These are phyloP conservation scores for Breynia disticha DNA, from an alignment of 441 rosid genomes.

Conservation along the genomic window DNA sequence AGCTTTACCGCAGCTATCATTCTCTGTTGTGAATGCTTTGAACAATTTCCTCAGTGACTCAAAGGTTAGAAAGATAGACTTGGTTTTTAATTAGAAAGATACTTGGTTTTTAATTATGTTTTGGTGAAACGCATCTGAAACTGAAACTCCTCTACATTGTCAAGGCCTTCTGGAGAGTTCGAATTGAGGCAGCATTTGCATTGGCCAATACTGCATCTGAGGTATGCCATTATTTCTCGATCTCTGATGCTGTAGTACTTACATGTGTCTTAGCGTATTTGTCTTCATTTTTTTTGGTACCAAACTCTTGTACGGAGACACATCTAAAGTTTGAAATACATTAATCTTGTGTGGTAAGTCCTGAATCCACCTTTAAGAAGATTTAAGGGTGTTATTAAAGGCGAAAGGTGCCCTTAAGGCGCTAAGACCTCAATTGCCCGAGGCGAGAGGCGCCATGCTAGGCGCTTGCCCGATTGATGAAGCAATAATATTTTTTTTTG, in stretches of 20 bases:
- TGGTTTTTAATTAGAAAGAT: slow-evolving; percentile 16
- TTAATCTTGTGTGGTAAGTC: too few relatives aligned
- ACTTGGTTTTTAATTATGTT: slow-evolving; percentile 11
- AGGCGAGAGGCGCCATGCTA: too few relatives aligned
- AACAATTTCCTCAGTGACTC: slow-evolving; percentile 72
- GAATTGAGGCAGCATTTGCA: slow-evolving; percentile 94
- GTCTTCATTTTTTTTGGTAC: too few relatives aligned
- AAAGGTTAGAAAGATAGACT: slow-evolving; percentile 41
- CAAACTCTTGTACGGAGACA: too few relatives aligned
- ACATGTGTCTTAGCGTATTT: neutral
- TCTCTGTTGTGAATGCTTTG: slow-evolving; percentile 72
- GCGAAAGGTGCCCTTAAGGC: too few relatives aligned
- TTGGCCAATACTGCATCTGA: slow-evolving; percentile 83
- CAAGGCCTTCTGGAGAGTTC: slow-evolving; percentile 97
- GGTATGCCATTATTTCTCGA: slow-evolving; percentile 36
- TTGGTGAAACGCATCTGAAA: slow-evolving; percentile 7
- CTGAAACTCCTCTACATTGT: slow-evolving; percentile 17
- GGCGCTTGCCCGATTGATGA: too few relatives aligned
- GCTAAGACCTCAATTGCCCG: too few relatives aligned
- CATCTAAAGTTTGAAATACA: too few relatives aligned
- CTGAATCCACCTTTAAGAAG: too few relatives aligned
- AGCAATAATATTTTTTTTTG: too few relatives aligned
- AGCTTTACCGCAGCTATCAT: slow-evolving; percentile 66
- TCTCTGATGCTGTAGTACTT: neutral
- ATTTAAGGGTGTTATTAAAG: too few relatives aligned